Conservation (phyloP, 75 land plant genomes). For the Cunninghamia lanceolata region DNA sequence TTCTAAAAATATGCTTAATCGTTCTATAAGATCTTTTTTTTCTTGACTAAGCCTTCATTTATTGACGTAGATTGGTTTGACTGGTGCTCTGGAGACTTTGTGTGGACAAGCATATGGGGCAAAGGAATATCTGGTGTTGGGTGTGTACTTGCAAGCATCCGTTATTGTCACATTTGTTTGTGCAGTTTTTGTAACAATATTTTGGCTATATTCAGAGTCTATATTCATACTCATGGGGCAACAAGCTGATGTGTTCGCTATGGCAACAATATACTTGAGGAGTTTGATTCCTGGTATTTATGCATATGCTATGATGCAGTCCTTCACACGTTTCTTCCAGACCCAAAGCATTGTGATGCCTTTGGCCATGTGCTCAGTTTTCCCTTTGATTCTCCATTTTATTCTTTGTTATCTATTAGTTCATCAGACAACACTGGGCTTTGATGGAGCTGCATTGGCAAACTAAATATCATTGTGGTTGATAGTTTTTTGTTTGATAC, state of each 20-base stretch:
- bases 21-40: background rate
- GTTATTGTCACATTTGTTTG: slow-evolving; percentile 39
- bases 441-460: slow-evolving; percentile 61
- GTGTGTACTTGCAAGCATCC: slow-evolving; percentile 53
- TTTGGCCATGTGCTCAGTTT: slow-evolving; percentile 52
- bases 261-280: slow-evolving; percentile 52
- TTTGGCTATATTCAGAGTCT: slow-evolving; percentile 63
- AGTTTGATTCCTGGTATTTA: slow-evolving; percentile 63
- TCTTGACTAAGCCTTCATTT: background rate
- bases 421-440: slow-evolving; percentile 47
- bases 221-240: slow-evolving; percentile 57
- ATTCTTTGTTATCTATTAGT: slow-evolving; percentile 53
- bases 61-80: slow-evolving; percentile 47
- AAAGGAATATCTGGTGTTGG: slow-evolving; percentile 52
- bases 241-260: slow-evolving; percentile 34
- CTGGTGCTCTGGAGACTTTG: slow-evolving; percentile 74
- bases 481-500: slow-evolving; percentile 38
- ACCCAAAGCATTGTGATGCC: slow-evolving; percentile 67
- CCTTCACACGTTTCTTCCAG: slow-evolving; percentile 71
- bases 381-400: slow-evolving; percentile 45
- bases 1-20: background rate
- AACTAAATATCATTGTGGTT: slow-evolving; percentile 68
- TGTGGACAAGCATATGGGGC: slow-evolving; percentile 91
- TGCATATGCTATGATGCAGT: slow-evolving; percentile 60
- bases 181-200: slow-evolving; percentile 42